These are phyloP conservation scores for Lachnellula subtilissima DNA, from an alignment of 2,329 filamentous ascomycete genomes.

Conservation along the genomic window DNA sequence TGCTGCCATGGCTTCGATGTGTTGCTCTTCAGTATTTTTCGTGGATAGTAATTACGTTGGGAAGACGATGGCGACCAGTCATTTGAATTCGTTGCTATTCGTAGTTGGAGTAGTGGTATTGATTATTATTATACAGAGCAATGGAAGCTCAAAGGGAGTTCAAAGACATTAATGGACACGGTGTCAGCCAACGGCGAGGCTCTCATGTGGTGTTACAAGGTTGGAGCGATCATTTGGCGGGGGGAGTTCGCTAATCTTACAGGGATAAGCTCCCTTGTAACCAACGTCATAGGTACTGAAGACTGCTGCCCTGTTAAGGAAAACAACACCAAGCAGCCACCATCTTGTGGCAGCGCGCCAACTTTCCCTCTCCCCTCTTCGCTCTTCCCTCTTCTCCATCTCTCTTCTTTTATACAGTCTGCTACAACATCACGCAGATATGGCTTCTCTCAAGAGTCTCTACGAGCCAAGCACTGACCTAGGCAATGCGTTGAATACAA, in stretches of 20 bases:
- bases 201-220: neutral
- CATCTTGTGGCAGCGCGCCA: slow-evolving; percentile 3
- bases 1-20: neutral
- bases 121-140: too few relatives aligned
- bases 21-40: neutral
- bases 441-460: slow-evolving; percentile 26
- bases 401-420: slow-evolving; percentile 1
- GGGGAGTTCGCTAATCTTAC: slow-evolving; percentile 5
- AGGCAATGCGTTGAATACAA: slow-evolving; percentile 29
- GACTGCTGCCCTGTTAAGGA: neutral
- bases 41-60: neutral
- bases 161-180: neutral
- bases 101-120: too few relatives aligned
- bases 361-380: slow-evolving; percentile 11
- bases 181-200: neutral
- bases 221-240: neutral
- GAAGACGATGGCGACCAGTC: too few relatives aligned
- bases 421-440: slow-evolving; percentile 11
- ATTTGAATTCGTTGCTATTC: too few relatives aligned
- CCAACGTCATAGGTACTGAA: slow-evolving; percentile 12
- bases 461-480: slow-evolving; percentile 18
- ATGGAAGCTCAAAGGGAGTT: too few relatives aligned
- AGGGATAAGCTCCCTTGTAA: slow-evolving; percentile 12
- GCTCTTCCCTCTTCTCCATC: slow-evolving; percentile 3
- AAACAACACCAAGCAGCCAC: neutral